Conservation (phyloP, 352 stramenopile species). For the Albugo laibachii region DNA sequence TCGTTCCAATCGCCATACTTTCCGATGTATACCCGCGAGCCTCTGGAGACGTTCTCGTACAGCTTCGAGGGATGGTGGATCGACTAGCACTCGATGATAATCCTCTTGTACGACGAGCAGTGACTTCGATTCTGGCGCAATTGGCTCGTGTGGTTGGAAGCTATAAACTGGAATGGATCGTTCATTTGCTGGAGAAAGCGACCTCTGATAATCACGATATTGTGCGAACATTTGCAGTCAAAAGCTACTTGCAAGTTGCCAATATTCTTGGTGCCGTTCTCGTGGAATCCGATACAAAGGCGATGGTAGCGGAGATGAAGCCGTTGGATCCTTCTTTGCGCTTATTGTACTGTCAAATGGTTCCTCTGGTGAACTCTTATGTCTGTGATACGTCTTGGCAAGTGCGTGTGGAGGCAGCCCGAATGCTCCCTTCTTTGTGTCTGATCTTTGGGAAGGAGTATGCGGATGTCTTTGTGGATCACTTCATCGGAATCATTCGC, state of each 20-base stretch:
- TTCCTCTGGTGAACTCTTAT: conserved; percentile 78
- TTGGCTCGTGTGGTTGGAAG: conserved; percentile 32
- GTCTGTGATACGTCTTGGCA: conserved; percentile 76
- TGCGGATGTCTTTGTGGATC: conserved; percentile 69
- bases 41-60: conserved; percentile 42
- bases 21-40: conserved; percentile 59
- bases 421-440: conserved; percentile 55
- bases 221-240: conserved; percentile 73
- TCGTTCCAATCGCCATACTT: conserved; percentile 60
- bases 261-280: conserved; percentile 15
- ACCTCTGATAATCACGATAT: conserved; percentile 73
- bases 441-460: conserved; percentile 59
- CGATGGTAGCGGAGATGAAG: conserved; percentile 12
- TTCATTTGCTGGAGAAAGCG: conserved; percentile 62
- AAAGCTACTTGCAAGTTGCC: conserved; percentile 57
- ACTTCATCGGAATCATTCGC: conserved; percentile 67
- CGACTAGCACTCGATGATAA: conserved; percentile 77
- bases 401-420: conserved; percentile 56
- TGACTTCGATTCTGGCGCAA: conserved; percentile 67
- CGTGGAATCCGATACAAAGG: conserved; percentile 17
- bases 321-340: conserved; percentile 17
- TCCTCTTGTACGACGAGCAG: conserved; percentile 57
- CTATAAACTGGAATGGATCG: conserved; percentile 34
- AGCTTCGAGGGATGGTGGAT: conserved; percentile 74
- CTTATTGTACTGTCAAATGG: conserved; percentile 61